These are phyloP conservation scores for Saccharomyces hybrid DNA, from an alignment of 1,139 yeast species.

Conservation along the genomic window DNA sequence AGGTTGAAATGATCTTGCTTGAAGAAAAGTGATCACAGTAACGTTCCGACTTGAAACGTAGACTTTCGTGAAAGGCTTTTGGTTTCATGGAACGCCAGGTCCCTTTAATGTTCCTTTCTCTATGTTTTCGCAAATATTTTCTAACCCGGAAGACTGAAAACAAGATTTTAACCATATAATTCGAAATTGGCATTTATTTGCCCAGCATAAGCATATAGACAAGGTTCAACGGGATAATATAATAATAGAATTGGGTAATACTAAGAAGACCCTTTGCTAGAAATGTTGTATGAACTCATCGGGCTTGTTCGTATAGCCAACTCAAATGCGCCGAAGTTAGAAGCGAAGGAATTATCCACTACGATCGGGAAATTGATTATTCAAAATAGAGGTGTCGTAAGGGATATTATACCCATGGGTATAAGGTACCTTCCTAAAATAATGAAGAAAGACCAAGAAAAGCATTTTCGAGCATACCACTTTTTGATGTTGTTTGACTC, in stretches of 20 bases:
- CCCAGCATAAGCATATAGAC: neutral
- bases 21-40: neutral
- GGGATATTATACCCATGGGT: constrained; percentile 76
- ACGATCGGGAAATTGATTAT: constrained; percentile 79
- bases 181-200: neutral
- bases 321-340: constrained; percentile 47
- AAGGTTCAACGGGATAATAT: neutral
- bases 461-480: constrained; percentile 84
- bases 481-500: constrained; percentile 82
- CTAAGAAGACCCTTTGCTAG: neutral
- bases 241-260: neutral
- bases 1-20: neutral
- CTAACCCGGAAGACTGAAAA: neutral
- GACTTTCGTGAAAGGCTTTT: neutral
- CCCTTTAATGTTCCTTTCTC: neutral
- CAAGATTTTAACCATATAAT: neutral
- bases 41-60: neutral
- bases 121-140: neutral
- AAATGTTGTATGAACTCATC: constrained; percentile 82
- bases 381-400: constrained; percentile 83
- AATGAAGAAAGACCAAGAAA: constrained; percentile 77
- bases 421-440: constrained; percentile 71
- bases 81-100: neutral
- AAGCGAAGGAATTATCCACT: constrained; percentile 58
- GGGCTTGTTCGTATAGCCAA: constrained; percentile 79